Percentiles rank a stretch among this genome's conserved stretches.
Evolutionary conservation across 2,329 filamentous ascomycete species (phyloP).

Genomic region (Fusarium paranaense): DNA sequence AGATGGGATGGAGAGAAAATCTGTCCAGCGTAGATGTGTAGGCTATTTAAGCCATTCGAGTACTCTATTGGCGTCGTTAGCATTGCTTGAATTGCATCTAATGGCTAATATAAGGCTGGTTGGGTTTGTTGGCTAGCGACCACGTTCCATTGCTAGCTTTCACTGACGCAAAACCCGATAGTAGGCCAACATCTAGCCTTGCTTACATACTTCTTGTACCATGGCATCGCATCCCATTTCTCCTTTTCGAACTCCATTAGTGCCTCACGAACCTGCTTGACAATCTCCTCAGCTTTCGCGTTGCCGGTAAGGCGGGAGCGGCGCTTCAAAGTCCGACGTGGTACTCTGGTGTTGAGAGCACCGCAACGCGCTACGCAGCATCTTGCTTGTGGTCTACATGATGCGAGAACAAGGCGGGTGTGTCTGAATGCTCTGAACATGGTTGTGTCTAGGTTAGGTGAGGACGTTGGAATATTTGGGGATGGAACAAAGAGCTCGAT

Average conservation of each 20-base stretch:
- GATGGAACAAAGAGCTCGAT: background rate
- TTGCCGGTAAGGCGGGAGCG: background rate
- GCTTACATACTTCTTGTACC: background rate
- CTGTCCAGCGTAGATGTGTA: background rate
- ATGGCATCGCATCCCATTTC: background rate
- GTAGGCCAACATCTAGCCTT: background rate
- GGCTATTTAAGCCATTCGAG: background rate
- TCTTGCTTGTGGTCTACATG: background rate
- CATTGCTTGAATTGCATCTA: background rate
- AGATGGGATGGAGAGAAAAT: background rate
- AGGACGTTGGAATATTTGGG: background rate
- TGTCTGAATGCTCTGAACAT: background rate
- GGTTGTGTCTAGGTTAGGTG: background rate
- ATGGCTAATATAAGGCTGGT: background rate
- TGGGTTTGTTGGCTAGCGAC: background rate
- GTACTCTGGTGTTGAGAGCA: background rate
- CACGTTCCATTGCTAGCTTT: background rate
- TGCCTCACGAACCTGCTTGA: background rate
- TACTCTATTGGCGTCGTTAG: background rate
- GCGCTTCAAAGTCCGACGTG: background rate
- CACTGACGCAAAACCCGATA: background rate
- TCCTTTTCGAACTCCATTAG: background rate
- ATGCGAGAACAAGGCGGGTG: background rate
- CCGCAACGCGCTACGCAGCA: background rate
- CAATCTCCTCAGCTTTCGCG: background rate